phyloP scores from a whole-genome alignment of 73 alveolate genomes.

The Uronychia setigera region DNA sequence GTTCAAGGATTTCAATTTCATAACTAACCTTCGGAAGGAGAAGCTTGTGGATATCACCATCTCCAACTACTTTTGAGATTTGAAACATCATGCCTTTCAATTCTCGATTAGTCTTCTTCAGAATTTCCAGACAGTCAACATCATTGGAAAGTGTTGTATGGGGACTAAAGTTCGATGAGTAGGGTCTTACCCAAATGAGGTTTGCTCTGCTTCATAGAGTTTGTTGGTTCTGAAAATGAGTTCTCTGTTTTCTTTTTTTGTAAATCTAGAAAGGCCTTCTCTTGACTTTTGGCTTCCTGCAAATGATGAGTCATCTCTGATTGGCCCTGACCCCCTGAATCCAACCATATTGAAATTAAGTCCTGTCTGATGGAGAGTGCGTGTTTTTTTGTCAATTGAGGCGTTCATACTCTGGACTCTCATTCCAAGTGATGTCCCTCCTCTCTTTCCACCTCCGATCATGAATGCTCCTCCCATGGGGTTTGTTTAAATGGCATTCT shows the following conservation, averaged over 20 bases:
- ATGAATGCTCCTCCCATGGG: too few relatives aligned
- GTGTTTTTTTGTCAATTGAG: not conserved
- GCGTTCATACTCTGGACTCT: constrained; percentile 1
- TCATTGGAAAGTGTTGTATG: not conserved
- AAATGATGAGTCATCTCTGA: not conserved
- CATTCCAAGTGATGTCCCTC: not conserved
- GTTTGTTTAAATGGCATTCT: too few relatives aligned
- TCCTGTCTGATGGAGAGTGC: not conserved
- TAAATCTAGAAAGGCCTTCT: not conserved
- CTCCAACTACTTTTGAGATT: not conserved
- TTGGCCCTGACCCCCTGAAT: not conserved
- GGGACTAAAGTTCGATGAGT: not conserved
- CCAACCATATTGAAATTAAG: not conserved
- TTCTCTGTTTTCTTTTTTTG: not conserved
- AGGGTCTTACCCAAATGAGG: not conserved
- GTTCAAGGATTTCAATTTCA: not conserved
- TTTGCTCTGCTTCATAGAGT: not conserved
- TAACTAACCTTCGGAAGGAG: not conserved
- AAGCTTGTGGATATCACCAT: not conserved
- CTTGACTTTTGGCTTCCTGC: not conserved
- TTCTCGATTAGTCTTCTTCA: constrained; percentile 11
- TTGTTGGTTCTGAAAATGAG: not conserved
- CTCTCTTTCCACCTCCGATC: not conserved
- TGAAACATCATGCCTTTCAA: constrained; percentile 14
- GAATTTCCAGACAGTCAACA: not conserved